Evolutionary conservation across 2,329 filamentous ascomycete genomes (phyloP).

Genomic region (Phoma sp.): DNA sequence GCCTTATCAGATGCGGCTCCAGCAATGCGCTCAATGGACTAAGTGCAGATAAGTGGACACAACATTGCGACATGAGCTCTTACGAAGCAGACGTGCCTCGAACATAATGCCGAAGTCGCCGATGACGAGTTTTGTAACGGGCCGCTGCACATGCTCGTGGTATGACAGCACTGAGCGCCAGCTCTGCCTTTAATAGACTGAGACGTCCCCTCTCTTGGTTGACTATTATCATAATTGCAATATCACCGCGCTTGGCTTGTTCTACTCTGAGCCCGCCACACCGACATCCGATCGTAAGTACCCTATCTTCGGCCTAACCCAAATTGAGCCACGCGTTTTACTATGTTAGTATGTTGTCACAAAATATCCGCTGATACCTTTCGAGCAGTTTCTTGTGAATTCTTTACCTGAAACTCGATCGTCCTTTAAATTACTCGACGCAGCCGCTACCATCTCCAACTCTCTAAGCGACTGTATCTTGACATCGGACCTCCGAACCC

Average conservation of each 20-base stretch:
- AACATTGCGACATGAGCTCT: conserved; percentile 12
- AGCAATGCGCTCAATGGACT: conserved; percentile 3
- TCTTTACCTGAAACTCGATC: not conserved
- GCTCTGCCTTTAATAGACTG: conserved; percentile 3
- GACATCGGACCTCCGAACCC: conserved; percentile 20
- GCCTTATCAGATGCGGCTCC: conserved; percentile 8
- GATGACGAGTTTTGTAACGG: conserved; percentile 23
- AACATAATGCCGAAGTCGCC: conserved; percentile 26
- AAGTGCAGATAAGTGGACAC: conserved; percentile 18
- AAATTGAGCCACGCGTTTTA: conserved; percentile 27
- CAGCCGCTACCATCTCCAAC: not conserved
- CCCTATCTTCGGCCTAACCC: conserved; percentile 27
- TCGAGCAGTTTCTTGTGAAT: conserved; percentile 13
- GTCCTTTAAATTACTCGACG: conserved; percentile 1
- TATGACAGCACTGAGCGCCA: conserved; percentile 5
- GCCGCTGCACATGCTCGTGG: conserved; percentile 20
- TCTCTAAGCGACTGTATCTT: conserved; percentile 5
- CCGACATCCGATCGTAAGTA: conserved; percentile 13
- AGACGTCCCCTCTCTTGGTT: not conserved
- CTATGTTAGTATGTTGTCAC: conserved; percentile 35
- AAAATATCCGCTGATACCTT: conserved; percentile 40
- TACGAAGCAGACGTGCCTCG: conserved; percentile 35
- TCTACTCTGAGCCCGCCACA: conserved; percentile 17
- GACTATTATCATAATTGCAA: not conserved
- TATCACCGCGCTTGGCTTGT: not conserved